These are phyloP conservation scores for Colletotrichum camelliae DNA, from an alignment of 2,329 filamentous ascomycete genomes.

Conservation along the genomic window DNA sequence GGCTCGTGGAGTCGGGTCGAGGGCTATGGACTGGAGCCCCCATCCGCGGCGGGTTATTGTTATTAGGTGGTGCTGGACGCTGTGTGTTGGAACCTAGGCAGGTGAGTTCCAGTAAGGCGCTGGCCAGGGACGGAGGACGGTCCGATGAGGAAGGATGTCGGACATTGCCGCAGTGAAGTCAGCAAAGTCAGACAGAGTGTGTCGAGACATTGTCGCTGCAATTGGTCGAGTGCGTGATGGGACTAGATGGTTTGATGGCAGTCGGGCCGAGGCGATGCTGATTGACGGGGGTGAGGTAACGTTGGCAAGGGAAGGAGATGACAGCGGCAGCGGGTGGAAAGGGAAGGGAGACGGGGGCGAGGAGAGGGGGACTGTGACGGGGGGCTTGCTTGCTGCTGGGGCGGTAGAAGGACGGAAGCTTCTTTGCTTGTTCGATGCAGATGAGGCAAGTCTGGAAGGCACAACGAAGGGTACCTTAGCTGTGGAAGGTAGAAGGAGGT, in stretches of 20 bases:
- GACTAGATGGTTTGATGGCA: neutral
- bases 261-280: neutral
- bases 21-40: neutral
- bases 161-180: constrained; percentile 1
- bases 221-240: neutral
- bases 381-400: neutral
- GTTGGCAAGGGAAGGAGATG: neutral
- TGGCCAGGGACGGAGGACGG: neutral
- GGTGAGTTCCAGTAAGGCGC: neutral
- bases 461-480: neutral
- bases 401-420: neutral
- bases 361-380: neutral
- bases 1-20: neutral
- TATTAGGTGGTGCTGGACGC: neutral
- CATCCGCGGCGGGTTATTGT: neutral
- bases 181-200: neutral
- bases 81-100: neutral
- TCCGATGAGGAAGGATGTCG: neutral
- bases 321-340: neutral
- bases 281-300: neutral
- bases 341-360: neutral
- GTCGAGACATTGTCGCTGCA: neutral
- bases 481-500: neutral
- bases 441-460: neutral
- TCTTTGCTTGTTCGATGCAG: constrained; percentile 1